Conservation (phyloP, 768 basidiomycete species). For the Boletus pseudopeckii region DNA sequence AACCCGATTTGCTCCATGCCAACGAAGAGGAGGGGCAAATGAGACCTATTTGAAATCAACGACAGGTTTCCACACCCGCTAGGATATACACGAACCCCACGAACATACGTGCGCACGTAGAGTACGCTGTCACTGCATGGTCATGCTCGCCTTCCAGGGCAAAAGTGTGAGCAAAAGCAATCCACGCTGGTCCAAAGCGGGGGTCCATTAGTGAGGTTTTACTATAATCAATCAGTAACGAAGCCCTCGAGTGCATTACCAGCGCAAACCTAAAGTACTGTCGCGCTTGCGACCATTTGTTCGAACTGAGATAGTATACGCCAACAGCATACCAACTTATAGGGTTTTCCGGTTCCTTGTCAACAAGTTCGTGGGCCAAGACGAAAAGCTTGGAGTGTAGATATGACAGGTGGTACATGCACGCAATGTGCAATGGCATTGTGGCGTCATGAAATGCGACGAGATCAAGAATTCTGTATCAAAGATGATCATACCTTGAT, state of each 20-base stretch:
- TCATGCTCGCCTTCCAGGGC: slow-evolving; percentile 98
- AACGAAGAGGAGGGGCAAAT: slow-evolving; percentile 91
- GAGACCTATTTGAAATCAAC: slow-evolving; percentile 63
- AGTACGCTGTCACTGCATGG: slow-evolving; percentile 97
- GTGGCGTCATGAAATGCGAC: slow-evolving; percentile 86
- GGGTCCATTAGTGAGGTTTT: slow-evolving; percentile 98
- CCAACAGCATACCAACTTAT: slow-evolving; percentile 99
- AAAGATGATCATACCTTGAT: neutral
- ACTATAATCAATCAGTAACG: slow-evolving; percentile 38
- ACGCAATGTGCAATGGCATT: slow-evolving; percentile 92
- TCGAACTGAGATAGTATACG: slow-evolving; percentile 87
- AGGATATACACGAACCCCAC: slow-evolving; percentile 64
- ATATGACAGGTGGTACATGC: slow-evolving; percentile 94
- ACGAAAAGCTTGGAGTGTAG: slow-evolving; percentile 93
- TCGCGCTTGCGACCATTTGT: slow-evolving; percentile 87
- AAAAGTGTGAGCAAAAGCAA: slow-evolving; percentile 97
- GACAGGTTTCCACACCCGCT: neutral
- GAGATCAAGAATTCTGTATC: slow-evolving; percentile 71
- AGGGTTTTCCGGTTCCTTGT: slow-evolving; percentile 88
- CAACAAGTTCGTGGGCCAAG: slow-evolving; percentile 93
- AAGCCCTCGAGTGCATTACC: neutral
- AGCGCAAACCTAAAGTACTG: slow-evolving; percentile 86
- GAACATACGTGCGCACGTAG: slow-evolving; percentile 93
- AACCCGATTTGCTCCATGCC: slow-evolving; percentile 98
- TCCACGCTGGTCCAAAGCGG: slow-evolving; percentile 94